Evolutionary conservation across 2,329 filamentous ascomycete genomes (phyloP).

Genomic region (Huntiella abstrusa): DNA sequence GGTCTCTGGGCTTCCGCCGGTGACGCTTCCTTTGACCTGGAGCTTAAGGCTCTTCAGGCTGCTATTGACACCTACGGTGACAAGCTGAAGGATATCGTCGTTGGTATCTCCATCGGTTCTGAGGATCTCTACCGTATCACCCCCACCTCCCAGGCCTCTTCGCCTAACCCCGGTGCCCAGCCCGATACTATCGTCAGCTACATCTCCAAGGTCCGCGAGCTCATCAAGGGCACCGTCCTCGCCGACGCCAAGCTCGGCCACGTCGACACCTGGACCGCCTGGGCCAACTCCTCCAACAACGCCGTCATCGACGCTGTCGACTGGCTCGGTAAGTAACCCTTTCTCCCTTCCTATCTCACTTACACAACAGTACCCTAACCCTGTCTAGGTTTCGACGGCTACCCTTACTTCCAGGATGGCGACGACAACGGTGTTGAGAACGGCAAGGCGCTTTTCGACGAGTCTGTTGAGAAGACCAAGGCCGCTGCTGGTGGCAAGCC

Average conservation of each 20-base stretch:
- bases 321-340: slow-evolving; percentile 39
- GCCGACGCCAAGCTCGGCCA: slow-evolving; percentile 49
- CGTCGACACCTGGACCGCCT: slow-evolving; percentile 78
- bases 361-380: background rate
- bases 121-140: slow-evolving; percentile 76
- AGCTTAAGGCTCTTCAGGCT: slow-evolving; percentile 50
- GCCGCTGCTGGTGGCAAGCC: slow-evolving; percentile 43
- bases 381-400: slow-evolving; percentile 47
- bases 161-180: slow-evolving; percentile 41
- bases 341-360: background rate
- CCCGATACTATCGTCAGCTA: slow-evolving; percentile 47
- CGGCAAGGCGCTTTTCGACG: slow-evolving; percentile 47
- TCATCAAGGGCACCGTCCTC: slow-evolving; percentile 43
- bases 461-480: slow-evolving; percentile 41
- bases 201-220: slow-evolving; percentile 47
- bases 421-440: slow-evolving; percentile 45
- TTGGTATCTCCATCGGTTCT: slow-evolving; percentile 68
- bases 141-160: slow-evolving; percentile 44
- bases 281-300: slow-evolving; percentile 52
- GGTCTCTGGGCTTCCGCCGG: slow-evolving; percentile 68
- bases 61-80: slow-evolving; percentile 52
- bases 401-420: slow-evolving; percentile 65
- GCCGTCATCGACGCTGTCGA: slow-evolving; percentile 51
- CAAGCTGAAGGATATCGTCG: slow-evolving; percentile 45
- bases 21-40: slow-evolving; percentile 44